Percentiles rank a stretch among this genome's conserved stretches.
These are phyloP conservation scores for Silene conica DNA, from an alignment of 148 eudicot species.

Conservation along the genomic window DNA sequence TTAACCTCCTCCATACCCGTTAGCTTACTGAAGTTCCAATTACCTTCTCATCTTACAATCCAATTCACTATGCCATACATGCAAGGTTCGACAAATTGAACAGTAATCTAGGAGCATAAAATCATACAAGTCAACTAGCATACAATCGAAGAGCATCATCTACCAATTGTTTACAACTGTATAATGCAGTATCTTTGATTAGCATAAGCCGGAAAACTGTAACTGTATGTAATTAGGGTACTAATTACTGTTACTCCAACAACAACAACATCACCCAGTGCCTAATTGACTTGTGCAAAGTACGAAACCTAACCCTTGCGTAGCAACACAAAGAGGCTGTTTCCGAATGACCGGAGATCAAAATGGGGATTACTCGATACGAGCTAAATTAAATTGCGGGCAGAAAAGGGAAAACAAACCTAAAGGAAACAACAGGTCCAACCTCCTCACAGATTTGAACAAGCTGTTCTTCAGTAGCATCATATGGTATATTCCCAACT, in stretches of 20 bases:
- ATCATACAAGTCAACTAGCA: not conserved
- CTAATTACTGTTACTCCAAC: no score
- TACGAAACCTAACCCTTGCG: no score
- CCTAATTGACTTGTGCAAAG: no score
- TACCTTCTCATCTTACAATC: not conserved
- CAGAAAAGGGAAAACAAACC: conserved; percentile 35
- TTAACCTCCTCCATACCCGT: not conserved
- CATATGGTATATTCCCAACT: conserved; percentile 99
- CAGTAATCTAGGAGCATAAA: not conserved
- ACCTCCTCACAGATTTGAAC: conserved; percentile 94
- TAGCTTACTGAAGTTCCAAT: not conserved
- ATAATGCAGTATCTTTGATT: not conserved
- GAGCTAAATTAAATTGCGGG: no score
- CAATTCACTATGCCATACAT: not conserved
- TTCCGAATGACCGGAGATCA: no score
- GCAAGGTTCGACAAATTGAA: not conserved
- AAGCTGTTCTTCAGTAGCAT: conserved; percentile 95
- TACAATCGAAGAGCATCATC: not conserved
- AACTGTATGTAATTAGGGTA: conserved; percentile 12
- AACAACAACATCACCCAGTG: no score
- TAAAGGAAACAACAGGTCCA: conserved; percentile 95
- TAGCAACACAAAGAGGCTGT: no score
- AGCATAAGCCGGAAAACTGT: not conserved
- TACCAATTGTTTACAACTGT: not conserved
- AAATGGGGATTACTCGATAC: no score